Evolutionary conservation across 768 basidiomycete species (phyloP), one percentile per base, ranked within the genome.

Genomic region (Termitomyces sp.): DNA sequence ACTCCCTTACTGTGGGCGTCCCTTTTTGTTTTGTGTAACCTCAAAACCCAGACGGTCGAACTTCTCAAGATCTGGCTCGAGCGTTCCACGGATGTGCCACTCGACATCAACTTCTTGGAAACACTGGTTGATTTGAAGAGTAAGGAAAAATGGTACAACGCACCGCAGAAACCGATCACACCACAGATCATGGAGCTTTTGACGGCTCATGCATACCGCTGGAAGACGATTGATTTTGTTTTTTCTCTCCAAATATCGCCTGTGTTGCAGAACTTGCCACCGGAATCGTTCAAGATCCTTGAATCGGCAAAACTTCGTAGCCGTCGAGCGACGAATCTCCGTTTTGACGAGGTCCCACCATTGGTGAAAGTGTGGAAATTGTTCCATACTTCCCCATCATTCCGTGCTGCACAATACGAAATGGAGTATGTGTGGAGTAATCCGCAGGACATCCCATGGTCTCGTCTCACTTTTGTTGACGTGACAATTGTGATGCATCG

Each of bases 101-200:
- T 58, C 28, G 30, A 48, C 33, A 53, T 54, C 45, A 43, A 0
- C 3, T 54, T 58, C 23, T 1, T 30, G 7, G 52, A 58, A 54
- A 26, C 46, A 17, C n/a, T 44, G 9, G 10, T 12, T 21, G 56
- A 57, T 31, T 12, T 52, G 4, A 42, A 35, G 48, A 3, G n/a
- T 9, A 33, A 58, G 1, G 33, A 43, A 0, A 26, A 37, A 14
- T 53, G 19, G 44, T 21, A 3, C 9, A 14, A 26, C 4, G 38
- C 56, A 12, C 45, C 51, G 3, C 38, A 47, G 45, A 49, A 58
- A 15, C 53, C 52, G 7, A 19, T 49, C 0, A 58, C 57, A 44
- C 41, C 52, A 15, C 28, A 54, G 17, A 21, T 58, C 14, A 58
- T 58, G 53, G 21, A 46, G 48, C 53, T 58, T 28, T 50, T 58